Conservation (phyloP, 2,329 filamentous ascomycete genomes). For the Orbilia ellipsospora region DNA sequence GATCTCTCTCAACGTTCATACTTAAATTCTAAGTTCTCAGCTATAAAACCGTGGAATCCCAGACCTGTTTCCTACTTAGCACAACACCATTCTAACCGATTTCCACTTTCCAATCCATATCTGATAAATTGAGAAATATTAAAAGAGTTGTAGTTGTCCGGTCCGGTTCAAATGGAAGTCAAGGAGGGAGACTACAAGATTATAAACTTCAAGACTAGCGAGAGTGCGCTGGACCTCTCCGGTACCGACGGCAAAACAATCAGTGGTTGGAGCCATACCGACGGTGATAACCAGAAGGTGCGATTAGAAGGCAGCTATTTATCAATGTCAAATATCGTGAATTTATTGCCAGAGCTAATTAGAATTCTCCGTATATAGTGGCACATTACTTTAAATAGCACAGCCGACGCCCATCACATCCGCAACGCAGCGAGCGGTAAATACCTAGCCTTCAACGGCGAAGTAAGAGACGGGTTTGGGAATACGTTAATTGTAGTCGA, state of each 20-base stretch:
- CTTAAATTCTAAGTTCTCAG: no score
- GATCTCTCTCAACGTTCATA: no score
- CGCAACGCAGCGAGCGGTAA: not conserved
- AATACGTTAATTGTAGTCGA: not conserved
- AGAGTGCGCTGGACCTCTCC: slow-evolving; percentile 23
- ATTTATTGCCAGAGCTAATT: not conserved
- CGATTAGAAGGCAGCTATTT: no score
- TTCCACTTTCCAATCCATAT: no score
- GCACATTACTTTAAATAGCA: not conserved
- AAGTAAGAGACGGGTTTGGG: not conserved
- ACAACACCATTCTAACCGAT: no score
- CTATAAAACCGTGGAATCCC: no score
- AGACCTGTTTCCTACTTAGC: no score
- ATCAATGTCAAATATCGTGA: no score
- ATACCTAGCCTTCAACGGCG: not conserved
- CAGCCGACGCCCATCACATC: not conserved
- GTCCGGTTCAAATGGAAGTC: no score
- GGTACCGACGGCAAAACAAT: slow-evolving; percentile 19
- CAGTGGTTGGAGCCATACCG: slow-evolving; percentile 17
- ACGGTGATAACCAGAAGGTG: slow-evolving; percentile 33
- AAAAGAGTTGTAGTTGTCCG: no score
- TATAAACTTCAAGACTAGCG: slow-evolving; percentile 11
- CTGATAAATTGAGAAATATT: no score
- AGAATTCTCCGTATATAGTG: not conserved
- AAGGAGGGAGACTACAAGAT: slow-evolving; percentile 19